Base-by-base conservation (phyloP, 306 rosid species). In the Dicorynia guianensis region DNA sequence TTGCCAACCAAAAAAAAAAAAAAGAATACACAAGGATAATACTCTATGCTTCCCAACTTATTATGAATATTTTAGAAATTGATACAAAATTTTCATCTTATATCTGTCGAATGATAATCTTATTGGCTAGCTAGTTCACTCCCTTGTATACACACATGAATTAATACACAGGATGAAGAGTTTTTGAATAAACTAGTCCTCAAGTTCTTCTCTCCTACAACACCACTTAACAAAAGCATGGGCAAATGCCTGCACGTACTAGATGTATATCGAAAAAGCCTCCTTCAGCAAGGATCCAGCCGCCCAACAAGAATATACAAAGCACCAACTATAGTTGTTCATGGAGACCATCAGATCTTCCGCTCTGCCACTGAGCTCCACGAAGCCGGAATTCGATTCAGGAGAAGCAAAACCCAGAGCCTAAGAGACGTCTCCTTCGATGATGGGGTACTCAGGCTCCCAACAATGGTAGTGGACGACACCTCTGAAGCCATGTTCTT, bases 321-420 rank as follows among this genome's bases (percentile, higher is more conserved):
- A 18, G 20, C 43, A 18, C 13, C 47, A 9, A 63, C 34, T 0
- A 0, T 0, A 10, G 11, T 0, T 0, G 30, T 1, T 25, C 5
- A 3, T 2, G 18, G 30, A 0, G 75, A 66, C 1, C 30, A 25
- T 25, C 67, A 83, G 17, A 48, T 77, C 17, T 72, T 77, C 6
- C 77, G 85, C 11, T 82, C 84, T 0, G 94, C 87, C 11, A 69
- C 66, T 8, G 84, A 71, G 69, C 91, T 89, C 12, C 68, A 64
- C 0, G 88, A 87, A 14, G 87, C 83, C 0, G 86, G 91, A 20
- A 77, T 89, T 5, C 12, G 44, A 3, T 87, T 89, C 85, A 38
- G 12, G 70, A 39, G 3, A n/a, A 80, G 83, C 62, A 11, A 2
- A 9, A 78, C 42, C 0, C 6, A 18, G 0, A 86, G 86, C 66